These are phyloP conservation scores for Paramecium sonneborni DNA, from an alignment of 73 alveolate species.

Conservation along the genomic window DNA sequence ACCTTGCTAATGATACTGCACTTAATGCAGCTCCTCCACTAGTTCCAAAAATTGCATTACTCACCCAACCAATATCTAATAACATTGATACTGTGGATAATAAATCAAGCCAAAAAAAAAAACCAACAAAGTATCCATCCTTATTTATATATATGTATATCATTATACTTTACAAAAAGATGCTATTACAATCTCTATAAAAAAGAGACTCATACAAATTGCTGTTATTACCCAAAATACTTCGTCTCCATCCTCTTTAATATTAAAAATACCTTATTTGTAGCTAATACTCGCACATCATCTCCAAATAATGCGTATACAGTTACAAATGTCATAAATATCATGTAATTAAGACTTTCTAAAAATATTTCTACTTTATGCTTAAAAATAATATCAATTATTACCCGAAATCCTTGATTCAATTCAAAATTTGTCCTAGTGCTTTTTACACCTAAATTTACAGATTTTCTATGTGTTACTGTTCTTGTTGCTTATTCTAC, in stretches of 20 bases:
- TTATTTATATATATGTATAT: neutral
- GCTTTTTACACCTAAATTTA: neutral
- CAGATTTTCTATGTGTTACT: neutral
- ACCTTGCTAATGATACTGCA: slow-evolving; percentile 70
- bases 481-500: neutral
- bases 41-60: slow-evolving; percentile 71
- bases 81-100: slow-evolving; percentile 89
- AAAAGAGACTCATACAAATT: slow-evolving; percentile 58
- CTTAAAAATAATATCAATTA: neutral
- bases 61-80: slow-evolving; percentile 88
- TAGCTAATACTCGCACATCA: slow-evolving; percentile 75
- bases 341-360: slow-evolving; percentile 24
- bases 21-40: slow-evolving; percentile 73
- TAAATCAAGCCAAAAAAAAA: slow-evolving; percentile 94
- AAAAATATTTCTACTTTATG: neutral
- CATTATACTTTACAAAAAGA: slow-evolving; percentile 50
- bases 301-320: slow-evolving; percentile 88
- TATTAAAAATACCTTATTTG: neutral
- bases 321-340: slow-evolving; percentile 78
- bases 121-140: slow-evolving; percentile 75
- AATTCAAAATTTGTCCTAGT: neutral
- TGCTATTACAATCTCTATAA: slow-evolving; percentile 62
- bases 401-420: no score
- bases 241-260: slow-evolving; percentile 57
- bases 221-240: slow-evolving; percentile 61